Conservation (phyloP, 306 rosid genomes). For the Malus sieversii region DNA sequence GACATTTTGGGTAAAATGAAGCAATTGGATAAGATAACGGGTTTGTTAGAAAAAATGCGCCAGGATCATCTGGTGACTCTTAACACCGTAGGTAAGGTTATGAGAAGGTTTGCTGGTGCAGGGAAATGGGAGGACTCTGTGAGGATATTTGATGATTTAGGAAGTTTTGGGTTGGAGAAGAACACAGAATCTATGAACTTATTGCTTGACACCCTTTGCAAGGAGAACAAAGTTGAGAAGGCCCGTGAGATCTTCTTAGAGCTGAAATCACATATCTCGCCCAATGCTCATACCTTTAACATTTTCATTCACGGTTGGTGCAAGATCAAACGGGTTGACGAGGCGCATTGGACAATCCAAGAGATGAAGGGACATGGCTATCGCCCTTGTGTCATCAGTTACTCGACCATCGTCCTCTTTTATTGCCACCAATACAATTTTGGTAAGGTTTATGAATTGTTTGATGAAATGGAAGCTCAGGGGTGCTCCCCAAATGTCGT, state of each 20-base stretch:
- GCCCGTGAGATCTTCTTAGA: constrained; percentile 59
- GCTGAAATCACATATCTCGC: constrained; percentile 56
- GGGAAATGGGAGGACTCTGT: constrained; percentile 74
- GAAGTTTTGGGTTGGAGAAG: constrained; percentile 60
- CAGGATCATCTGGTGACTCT: constrained; percentile 26
- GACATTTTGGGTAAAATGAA: constrained; percentile 79
- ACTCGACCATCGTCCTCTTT: constrained; percentile 55
- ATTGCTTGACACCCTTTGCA: constrained; percentile 82
- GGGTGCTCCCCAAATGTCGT: constrained; percentile 61
- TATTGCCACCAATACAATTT: constrained; percentile 52
- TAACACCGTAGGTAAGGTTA: constrained; percentile 53
- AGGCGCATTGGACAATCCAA: constrained; percentile 81
- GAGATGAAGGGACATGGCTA: constrained; percentile 86
- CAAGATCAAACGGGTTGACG: constrained; percentile 62
- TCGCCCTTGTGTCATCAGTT: constrained; percentile 71
- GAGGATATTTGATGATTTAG: constrained; percentile 59
- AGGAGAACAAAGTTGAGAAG: constrained; percentile 58
- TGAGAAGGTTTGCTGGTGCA: constrained; percentile 79
- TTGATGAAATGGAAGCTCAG: constrained; percentile 78
- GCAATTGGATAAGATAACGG: constrained; percentile 50
- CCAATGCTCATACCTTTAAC: constrained; percentile 70
- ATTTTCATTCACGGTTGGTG: constrained; percentile 90
- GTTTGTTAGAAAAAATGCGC: constrained; percentile 51
- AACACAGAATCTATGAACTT: constrained; percentile 70
- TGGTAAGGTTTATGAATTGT: constrained; percentile 46